These are phyloP conservation scores for barley (Hordeum vulgare) DNA, from an alignment of 176 grass and related monocot species.

Conservation along the genomic window MorexV3_pseudomolecules_assembly NC_058524.1:577691948-577692447, in stretches of 20 bases:
- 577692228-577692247: background rate
- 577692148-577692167: too few relatives aligned
- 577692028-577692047: slow-evolving; percentile 22
- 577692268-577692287: background rate
- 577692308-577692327: too few relatives aligned
- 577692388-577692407: too few relatives aligned
- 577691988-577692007: slow-evolving; percentile 34
- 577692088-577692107: background rate
- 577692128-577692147: too few relatives aligned
- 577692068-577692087: background rate
- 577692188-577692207: background rate
- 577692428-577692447: too few relatives aligned
- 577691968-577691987: slow-evolving; percentile 47
- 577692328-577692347: background rate
- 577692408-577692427: too few relatives aligned
- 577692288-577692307: too few relatives aligned
- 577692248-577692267: background rate
- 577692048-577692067: slow-evolving; percentile 9
- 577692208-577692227: slow-evolving; percentile 25
- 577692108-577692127: background rate
- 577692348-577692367: too few relatives aligned
- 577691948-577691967: slow-evolving; percentile 72
- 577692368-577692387: too few relatives aligned
- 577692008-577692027: slow-evolving; percentile 40
- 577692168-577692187: background rate